Evolutionary conservation across 2,329 filamentous ascomycete species (phyloP), one percentile per base, ranked within the genome.

Genomic region (Leptodontidium sp.): DNA sequence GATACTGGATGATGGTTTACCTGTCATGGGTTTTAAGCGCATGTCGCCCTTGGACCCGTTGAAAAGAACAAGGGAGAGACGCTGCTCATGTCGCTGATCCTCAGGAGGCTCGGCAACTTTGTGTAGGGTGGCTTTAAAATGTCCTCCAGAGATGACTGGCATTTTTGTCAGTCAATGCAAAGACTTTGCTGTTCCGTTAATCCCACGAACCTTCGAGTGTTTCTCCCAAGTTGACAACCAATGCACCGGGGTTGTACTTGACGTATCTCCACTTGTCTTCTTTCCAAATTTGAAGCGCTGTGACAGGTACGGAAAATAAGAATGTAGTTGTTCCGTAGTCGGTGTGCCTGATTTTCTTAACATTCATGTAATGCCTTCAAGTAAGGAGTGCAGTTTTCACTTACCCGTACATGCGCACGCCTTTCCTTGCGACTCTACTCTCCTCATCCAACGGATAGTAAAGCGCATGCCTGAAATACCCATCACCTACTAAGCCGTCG

Each of bases 141-240:
- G 80, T 0, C 82, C 82, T 2, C 82, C 82, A 1, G 82, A 83
- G 0, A 84, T 79, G 64, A 84, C 82, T 74, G 83, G 24, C 21
- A 21, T 21, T 29, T n/a, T 11, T 17, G 17, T 66, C 15, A 61
- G 43, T 17, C 17, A 2, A 43, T 21, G 11, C n/a, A 43, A 5
- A n/a, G n/a, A 1, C 7, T 43, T 32, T 14, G 21, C 21, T 1
- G 15, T 4, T 40, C 3, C 9, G 15, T 9, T 4, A 8, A 4
- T 6, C 15, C 6, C 6, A 47, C 57, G 15, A 24, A 71, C 70
- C 67, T 63, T 72, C 77, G 32, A 83, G 74, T 1, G 79, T 81
- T 52, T 83, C 81, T 3, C 82, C 83, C 2, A 84, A 80, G 61
- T 85, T 85, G 57, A 84, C 80, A 5, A 85, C 81, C 15, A 85